phyloP scores from a whole-genome alignment of 352 stramenopile species.

The Pythium inflatum region DNA sequence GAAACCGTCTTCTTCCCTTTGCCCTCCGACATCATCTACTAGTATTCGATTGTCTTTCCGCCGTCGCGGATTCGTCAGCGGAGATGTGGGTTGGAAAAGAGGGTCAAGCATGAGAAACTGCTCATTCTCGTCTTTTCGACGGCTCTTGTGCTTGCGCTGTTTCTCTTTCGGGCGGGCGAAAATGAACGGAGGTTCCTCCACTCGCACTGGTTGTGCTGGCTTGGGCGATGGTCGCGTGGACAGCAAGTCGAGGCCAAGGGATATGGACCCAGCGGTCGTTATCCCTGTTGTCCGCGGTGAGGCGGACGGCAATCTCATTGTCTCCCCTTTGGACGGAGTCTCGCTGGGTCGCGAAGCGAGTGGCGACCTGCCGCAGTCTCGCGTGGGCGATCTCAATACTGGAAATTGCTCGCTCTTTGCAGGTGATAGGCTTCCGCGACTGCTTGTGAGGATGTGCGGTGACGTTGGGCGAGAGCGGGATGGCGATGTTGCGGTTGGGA shows the following conservation, averaged over 20 bases:
- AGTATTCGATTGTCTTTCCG: constrained; percentile 2
- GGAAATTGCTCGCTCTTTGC: neutral
- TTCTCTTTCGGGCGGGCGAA: constrained; percentile 55
- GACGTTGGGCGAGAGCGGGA: neutral
- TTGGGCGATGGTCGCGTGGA: constrained; percentile 20
- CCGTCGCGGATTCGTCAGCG: neutral
- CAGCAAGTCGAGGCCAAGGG: constrained; percentile 22
- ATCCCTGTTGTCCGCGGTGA: neutral
- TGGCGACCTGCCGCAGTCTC: neutral
- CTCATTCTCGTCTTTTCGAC: neutral
- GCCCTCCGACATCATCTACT: constrained; percentile 1
- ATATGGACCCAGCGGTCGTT: neutral
- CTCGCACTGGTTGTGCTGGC: neutral
- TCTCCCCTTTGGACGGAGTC: neutral
- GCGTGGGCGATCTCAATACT: constrained; percentile 6
- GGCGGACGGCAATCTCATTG: neutral
- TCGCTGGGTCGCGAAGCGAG: constrained; percentile 1
- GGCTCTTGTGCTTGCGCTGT: constrained; percentile 1
- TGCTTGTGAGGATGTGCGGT: neutral
- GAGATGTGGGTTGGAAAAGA: constrained; percentile 45
- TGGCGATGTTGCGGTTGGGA: constrained; percentile 2
- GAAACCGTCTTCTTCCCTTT: constrained; percentile 22
- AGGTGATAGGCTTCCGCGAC: neutral
- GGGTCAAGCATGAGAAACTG: constrained; percentile 67
- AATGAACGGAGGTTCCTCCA: constrained; percentile 37